Conservation (phyloP, 352 stramenopile species). For the Thraustotheca clavata region DNA sequence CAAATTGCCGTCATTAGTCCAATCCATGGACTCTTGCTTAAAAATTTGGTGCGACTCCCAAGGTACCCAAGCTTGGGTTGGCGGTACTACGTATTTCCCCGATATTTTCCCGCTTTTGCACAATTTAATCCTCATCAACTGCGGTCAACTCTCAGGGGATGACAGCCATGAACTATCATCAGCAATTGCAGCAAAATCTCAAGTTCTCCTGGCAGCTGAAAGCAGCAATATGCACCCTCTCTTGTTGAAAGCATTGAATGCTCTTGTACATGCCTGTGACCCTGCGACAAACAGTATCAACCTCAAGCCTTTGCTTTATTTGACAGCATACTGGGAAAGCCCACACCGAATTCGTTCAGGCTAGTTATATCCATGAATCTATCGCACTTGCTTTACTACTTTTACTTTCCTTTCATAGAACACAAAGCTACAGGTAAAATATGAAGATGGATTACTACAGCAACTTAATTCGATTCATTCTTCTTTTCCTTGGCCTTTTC, state of each 20-base stretch:
- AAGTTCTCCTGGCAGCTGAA: neutral
- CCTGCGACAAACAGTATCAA: neutral
- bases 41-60: neutral
- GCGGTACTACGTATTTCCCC: slow-evolving; percentile 16
- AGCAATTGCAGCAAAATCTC: too few species aligned
- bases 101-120: slow-evolving; percentile 16
- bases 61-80: slow-evolving; percentile 7
- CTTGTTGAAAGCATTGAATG: neutral
- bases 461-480: too few species aligned
- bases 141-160: too few species aligned
- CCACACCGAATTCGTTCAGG: neutral
- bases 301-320: neutral
- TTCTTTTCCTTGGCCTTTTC: slow-evolving; percentile 2
- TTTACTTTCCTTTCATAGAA: too few species aligned
- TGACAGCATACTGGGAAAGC: neutral
- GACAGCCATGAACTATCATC: too few species aligned
- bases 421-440: too few species aligned
- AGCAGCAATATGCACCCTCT: slow-evolving; percentile 13
- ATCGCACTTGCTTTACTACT: too few species aligned
- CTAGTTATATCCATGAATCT: too few species aligned
- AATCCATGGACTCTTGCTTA: neutral
- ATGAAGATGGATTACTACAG: too few species aligned
- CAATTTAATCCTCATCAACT: neutral
- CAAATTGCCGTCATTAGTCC: neutral
- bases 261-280: neutral